These are phyloP conservation scores for Lactuca saligna DNA, from an alignment of 129 eudicot genomes.

Conservation along the genomic window DNA sequence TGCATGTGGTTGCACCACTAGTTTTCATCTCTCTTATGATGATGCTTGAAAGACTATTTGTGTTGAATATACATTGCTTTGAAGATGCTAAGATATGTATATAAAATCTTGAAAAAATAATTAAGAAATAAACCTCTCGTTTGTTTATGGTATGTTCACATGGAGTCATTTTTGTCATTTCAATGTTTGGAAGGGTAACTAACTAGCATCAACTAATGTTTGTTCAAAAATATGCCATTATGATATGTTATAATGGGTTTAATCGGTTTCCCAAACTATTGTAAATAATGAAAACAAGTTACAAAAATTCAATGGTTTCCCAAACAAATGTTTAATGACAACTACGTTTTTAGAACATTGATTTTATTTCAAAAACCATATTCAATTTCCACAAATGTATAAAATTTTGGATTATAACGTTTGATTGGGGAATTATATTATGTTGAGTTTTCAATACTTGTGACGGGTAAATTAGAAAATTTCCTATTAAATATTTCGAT, in stretches of 20 bases:
- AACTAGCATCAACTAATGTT: no score
- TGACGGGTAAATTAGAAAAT: no score
- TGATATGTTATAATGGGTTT: neutral
- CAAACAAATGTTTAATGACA: no score
- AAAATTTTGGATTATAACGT: no score
- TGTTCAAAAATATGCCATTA: neutral
- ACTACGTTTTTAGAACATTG: no score
- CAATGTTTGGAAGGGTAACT: neutral
- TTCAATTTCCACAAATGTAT: no score
- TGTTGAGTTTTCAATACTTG: no score
- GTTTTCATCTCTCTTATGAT: conserved; percentile 72
- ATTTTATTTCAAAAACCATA: no score
- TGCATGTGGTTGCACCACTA: conserved; percentile 77
- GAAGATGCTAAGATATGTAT: conserved; percentile 15
- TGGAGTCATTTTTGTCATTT: neutral
- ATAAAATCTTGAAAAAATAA: neutral
- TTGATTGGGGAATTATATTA: no score
- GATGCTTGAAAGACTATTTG: conserved; percentile 34
- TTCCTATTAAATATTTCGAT: no score
- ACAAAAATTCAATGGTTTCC: no score
- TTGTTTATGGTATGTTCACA: neutral
- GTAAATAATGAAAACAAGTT: no score
- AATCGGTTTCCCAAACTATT: neutral
- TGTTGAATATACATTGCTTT: conserved; percentile 8
- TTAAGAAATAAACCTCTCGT: neutral